Percentiles rank a stretch among this genome's conserved stretches.
Evolutionary conservation across 164 flowering plant species (phyloP).

Genomic region (Nymphaea colorata): DNA sequence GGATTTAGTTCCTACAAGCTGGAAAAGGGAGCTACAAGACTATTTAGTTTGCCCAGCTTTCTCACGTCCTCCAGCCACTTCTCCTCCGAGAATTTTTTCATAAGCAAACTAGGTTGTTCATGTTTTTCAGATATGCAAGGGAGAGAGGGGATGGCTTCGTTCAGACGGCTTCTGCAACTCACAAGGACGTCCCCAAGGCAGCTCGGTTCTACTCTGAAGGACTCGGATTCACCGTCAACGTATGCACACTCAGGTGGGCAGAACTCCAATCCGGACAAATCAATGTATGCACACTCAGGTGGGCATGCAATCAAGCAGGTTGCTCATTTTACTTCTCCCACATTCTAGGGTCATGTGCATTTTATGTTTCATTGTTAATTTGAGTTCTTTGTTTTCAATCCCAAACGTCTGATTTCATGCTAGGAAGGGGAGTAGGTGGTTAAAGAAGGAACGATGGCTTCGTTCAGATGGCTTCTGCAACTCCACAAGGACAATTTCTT

Average conservation of each 20-base stretch:
- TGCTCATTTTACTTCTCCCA: slow-evolving; percentile 3
- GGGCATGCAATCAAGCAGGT: slow-evolving; percentile 75
- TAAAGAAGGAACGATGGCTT: no score
- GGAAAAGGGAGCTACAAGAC: no score
- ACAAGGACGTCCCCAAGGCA: slow-evolving; percentile 92
- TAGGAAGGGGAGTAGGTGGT: not conserved
- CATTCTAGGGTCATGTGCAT: not conserved
- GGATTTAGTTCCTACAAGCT: no score
- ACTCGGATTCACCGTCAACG: slow-evolving; percentile 65
- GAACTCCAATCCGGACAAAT: slow-evolving; percentile 89
- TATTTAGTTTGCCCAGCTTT: no score
- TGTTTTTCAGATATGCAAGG: not conserved
- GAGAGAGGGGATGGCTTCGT: slow-evolving; percentile 32
- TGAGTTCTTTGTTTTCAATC: not conserved
- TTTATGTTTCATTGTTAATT: no score
- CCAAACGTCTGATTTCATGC: not conserved
- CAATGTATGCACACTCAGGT: slow-evolving; percentile 81
- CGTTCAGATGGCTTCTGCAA: slow-evolving; percentile 12
- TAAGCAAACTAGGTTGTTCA: not conserved
- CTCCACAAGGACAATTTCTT: slow-evolving; percentile 23
- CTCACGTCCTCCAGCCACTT: no score
- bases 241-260: slow-evolving; percentile 89
- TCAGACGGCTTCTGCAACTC: slow-evolving; percentile 88
- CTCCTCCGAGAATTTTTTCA: no score
- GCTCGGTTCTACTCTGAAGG: slow-evolving; percentile 89